A percentile compares a stretch with the other conserved stretches of the same genome.
phyloP scores from a whole-genome alignment of 2,329 filamentous ascomycete genomes.

The Akanthomyces muscarius region DNA sequence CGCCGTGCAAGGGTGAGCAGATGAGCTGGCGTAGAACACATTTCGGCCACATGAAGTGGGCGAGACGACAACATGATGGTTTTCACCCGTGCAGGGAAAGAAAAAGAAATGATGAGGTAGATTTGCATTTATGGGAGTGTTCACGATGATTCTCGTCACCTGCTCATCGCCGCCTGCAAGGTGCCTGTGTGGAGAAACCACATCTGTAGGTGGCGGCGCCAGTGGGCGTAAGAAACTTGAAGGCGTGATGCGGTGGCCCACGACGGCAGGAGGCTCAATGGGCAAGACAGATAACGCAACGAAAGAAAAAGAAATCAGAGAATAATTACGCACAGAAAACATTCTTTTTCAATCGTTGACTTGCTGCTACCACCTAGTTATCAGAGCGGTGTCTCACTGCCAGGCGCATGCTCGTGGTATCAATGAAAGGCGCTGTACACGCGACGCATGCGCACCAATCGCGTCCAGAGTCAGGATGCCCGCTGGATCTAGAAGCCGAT shows the following conservation, averaged over 20 bases:
- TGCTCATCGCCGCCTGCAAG: neutral
- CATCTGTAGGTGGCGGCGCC: neutral
- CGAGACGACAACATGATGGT: neutral
- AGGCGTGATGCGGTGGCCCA: neutral
- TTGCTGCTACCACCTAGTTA: neutral
- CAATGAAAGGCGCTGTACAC: neutral
- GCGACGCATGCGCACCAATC: neutral
- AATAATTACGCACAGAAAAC: no score
- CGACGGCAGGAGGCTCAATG: neutral
- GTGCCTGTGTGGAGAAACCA: neutral
- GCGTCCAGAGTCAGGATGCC: neutral
- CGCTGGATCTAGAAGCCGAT: neutral
- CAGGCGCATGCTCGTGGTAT: neutral
- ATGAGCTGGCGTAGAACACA: neutral
- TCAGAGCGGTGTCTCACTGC: no score
- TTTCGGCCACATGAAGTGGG: neutral
- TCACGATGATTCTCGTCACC: neutral
- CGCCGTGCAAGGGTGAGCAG: no score
- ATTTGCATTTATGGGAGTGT: neutral
- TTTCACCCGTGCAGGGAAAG: neutral
- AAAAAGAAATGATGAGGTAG: no score
- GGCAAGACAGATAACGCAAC: neutral
- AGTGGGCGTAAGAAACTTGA: neutral
- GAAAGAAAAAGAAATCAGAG: neutral
- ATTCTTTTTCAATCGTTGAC: neutral